Base-by-base conservation (phyloP, 352 stramenopile genomes). In the Aphanomyces astaci region DNA sequence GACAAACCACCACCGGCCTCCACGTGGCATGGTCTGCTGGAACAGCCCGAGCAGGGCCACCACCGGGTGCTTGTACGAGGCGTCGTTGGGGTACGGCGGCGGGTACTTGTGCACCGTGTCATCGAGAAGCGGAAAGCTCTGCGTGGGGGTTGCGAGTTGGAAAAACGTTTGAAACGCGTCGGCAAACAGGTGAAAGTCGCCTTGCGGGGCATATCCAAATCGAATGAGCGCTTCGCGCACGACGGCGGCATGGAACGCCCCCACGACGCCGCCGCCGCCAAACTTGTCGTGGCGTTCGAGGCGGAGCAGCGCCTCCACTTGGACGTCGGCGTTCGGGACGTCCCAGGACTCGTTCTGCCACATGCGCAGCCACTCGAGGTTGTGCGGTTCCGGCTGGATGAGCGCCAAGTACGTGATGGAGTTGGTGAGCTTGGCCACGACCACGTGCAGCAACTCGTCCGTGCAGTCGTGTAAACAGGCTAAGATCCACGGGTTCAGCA, bases 1-100 rank as follows among this genome's bases (percentile, higher is more conserved):
- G 28, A 75, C 48, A 71, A 94, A 94, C 86, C 86, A 94, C 68
- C 79, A 63, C 87, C 84, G 70, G 84, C 87, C 48, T 80, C 63
- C 72, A 60, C 66, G 70, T 71, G 79, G 66, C 72, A 63, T 15
- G 46, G 68, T 27, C 27, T 66, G 15, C 4, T 49, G 79, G 60
- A 28, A 76, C 51, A 68, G 48, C 2, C 55, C 64, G 59, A 53
- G n/a, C 39, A 54, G 46, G 70, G 22, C 27, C 33, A 36, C 3
- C 31, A 72, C 19, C 15, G 56, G 30, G 53, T 74, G 66, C 3
- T 52, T 56, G 22, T n/a, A 71, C 32, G 17, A 59, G n/a, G 40
- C 22, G 51, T 59, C 51, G 30, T 59, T 59, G 28, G 36, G 22
- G 40, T 62, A 67, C 25, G 19, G 28, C 24, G 52, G 22, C 22